Evolutionary conservation across 306 rosid genomes (phyloP).

Genomic region (Hylodesmum podocarpum): DNA sequence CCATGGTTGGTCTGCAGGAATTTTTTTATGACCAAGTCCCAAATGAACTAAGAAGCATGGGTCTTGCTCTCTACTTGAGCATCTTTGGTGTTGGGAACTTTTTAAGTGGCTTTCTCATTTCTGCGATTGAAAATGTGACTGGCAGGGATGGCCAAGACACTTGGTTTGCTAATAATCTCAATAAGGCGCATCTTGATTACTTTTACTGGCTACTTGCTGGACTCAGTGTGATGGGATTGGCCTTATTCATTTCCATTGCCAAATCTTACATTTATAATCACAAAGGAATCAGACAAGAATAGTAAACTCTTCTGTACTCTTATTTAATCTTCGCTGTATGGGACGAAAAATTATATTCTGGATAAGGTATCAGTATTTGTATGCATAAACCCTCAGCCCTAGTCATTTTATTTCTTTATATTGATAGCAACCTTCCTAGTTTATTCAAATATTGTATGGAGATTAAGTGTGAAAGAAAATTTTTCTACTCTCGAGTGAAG

Average conservation of each 20-base stretch:
- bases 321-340: background rate
- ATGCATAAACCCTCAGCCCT: too few species aligned
- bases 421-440: too few species aligned
- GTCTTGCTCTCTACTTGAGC: constrained; percentile 63
- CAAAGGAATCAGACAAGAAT: background rate
- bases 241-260: constrained; percentile 12
- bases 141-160: constrained; percentile 38
- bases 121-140: constrained; percentile 38
- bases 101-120: constrained; percentile 66
- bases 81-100: constrained; percentile 68
- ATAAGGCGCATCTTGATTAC: constrained; percentile 71
- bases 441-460: too few species aligned
- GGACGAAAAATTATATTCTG: too few species aligned
- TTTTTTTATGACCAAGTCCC: constrained; percentile 82
- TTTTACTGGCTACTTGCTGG: constrained; percentile 66
- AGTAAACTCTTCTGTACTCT: background rate
- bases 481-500: too few species aligned
- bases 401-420: too few species aligned
- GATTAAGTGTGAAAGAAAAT: too few species aligned
- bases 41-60: constrained; percentile 61
- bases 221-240: constrained; percentile 39
- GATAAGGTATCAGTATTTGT: too few species aligned
- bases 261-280: constrained; percentile 24
- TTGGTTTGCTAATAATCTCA: constrained; percentile 68
- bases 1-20: constrained; percentile 80